Conservation (phyloP, 208 protist genomes). For the Angomonas ambiguus region DNA sequence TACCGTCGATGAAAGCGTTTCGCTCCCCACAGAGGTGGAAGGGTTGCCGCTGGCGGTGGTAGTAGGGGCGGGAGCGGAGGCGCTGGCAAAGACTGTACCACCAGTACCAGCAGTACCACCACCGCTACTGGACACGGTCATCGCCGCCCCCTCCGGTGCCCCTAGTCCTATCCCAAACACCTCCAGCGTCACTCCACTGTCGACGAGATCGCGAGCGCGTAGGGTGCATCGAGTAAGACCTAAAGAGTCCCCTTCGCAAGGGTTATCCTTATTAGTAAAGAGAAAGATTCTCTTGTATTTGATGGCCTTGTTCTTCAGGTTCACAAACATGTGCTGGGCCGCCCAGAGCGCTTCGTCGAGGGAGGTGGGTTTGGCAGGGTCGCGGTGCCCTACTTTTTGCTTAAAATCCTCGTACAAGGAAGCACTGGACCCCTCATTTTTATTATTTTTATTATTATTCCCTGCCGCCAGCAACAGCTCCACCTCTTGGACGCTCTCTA, state of each 20-base stretch:
- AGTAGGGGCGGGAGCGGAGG: background rate
- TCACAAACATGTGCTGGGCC: slow-evolving; percentile 62
- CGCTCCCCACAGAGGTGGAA: background rate
- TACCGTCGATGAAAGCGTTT: background rate
- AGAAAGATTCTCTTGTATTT: slow-evolving; percentile 67
- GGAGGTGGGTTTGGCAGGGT: background rate
- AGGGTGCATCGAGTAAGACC: background rate
- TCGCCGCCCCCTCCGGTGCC: background rate
- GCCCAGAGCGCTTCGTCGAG: slow-evolving; percentile 68
- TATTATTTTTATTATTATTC: too few species aligned
- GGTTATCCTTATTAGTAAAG: slow-evolving; percentile 83
- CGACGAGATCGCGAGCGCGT: slow-evolving; percentile 25
- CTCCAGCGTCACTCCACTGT: slow-evolving; percentile 53
- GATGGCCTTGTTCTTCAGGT: slow-evolving; percentile 16
- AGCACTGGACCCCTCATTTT: slow-evolving; percentile 15
- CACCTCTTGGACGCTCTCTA: slow-evolving; percentile 42
- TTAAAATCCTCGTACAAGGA: slow-evolving; percentile 39
- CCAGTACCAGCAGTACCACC: background rate
- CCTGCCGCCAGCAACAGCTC: slow-evolving; percentile 52
- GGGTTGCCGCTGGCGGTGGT: background rate
- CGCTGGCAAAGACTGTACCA: background rate
- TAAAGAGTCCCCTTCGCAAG: slow-evolving; percentile 11
- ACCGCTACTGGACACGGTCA: background rate
- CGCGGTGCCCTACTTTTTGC: slow-evolving; percentile 2
- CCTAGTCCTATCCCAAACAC: slow-evolving; percentile 52